Base-by-base conservation (phyloP, 345 rosid species). In the Leavenworthia alabamica region DNA sequence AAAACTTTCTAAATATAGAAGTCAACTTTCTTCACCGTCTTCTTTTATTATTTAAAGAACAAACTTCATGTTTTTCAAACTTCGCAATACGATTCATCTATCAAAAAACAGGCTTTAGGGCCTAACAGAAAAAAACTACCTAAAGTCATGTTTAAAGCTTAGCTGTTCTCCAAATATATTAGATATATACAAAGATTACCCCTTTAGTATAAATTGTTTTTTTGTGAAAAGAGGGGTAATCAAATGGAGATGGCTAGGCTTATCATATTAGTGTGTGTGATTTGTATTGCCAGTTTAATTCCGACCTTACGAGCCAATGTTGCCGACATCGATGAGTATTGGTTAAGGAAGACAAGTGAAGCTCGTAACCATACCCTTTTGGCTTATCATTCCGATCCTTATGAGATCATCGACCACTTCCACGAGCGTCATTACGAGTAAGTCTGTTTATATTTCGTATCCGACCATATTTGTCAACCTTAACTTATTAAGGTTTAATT, bases 251-350 rank as follows among this genome's bases (percentile, higher is more conserved):
- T 33, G 32, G 62, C 66, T 57, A 74, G 52, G 66, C 62, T 74
- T 61, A 14, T 66, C 16, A 45, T 42, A 29, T 50, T 74, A 64
- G 46, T 45, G 4, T 68, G 60, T 63, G 64, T 74, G 64, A 20
- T 74, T 50, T 74, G 73, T 68, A 67, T 74, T 63, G 70, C 66
- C 55, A 43, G 61, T 63, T 56, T 74, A 24, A 29, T 73, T 62
- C 73, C 69, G 48, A 55, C 56, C 61, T 8, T 63, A 32, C 58
- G 9, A 50, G 89, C 83, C 15, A 13, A 79, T 63, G 73, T 80
- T 6, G 61, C 32, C 1, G 78, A 74, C 23, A 66, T 42, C n/a
- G 95, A 89, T 42, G 79, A 73, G 12, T 84, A 89, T 56, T 84
- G 92, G 97, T 55, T 61, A 55, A 42, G 43, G 2, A 71, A 61